These are phyloP conservation scores for Rhizoctonia solani DNA, from an alignment of 1,284 basidiomycete genomes.

Conservation along the genomic window DNA sequence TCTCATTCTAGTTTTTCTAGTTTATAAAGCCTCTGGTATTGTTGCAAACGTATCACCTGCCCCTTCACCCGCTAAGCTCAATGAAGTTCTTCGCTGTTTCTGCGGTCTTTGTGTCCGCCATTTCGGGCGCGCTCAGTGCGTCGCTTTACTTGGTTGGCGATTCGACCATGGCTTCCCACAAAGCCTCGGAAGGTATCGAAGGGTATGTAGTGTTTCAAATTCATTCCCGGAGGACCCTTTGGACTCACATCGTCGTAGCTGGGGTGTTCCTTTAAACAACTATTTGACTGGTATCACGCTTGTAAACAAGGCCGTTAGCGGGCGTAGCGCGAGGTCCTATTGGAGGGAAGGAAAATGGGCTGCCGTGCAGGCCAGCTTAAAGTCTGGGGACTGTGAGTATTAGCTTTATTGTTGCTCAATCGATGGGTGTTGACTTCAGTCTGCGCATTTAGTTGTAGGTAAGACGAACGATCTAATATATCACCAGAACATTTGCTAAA, in stretches of 20 bases:
- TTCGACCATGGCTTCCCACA: slow-evolving; percentile 48
- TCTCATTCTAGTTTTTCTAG: too few species aligned
- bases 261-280: slow-evolving; percentile 51
- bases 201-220: background rate
- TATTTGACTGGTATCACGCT: slow-evolving; percentile 52
- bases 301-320: slow-evolving; percentile 53
- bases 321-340: slow-evolving; percentile 54
- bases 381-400: slow-evolving; percentile 36
- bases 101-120: slow-evolving; percentile 1
- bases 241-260: slow-evolving; percentile 43
- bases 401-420: background rate
- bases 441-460: too few species aligned
- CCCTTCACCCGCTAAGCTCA: background rate
- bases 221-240: background rate
- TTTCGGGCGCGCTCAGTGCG: slow-evolving; percentile 4
- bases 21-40: background rate
- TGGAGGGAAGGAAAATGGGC: slow-evolving; percentile 49
- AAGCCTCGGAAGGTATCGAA: slow-evolving; percentile 40
- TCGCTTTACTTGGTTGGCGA: slow-evolving; percentile 55
- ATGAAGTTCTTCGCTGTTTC: slow-evolving; percentile 25
- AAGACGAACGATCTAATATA: too few species aligned
- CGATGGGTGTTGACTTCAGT: too few species aligned
- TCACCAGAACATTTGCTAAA: too few species aligned
- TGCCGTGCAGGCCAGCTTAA: slow-evolving; percentile 18
- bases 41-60: background rate